Conservation (phyloP, 345 rosid species). For the Aquilaria yunnanensis region DNA sequence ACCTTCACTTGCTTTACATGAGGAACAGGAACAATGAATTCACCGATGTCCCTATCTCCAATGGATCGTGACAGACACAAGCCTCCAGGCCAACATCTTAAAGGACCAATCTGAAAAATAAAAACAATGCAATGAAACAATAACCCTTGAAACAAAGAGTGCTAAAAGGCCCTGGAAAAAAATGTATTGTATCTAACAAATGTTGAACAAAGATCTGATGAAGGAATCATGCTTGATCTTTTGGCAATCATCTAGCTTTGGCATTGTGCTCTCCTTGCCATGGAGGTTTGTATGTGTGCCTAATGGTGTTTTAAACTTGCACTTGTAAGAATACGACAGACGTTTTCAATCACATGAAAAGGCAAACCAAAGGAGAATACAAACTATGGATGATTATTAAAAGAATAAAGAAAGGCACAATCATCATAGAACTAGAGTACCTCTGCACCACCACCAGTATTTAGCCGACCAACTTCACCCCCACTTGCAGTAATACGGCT, state of each 20-base stretch:
- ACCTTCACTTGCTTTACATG: conserved; percentile 99
- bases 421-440: conserved; percentile 33
- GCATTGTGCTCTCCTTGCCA: too few species aligned
- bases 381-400: neutral
- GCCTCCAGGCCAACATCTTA: conserved; percentile 99
- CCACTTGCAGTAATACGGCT: conserved; percentile 91
- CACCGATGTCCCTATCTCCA: conserved; percentile 96
- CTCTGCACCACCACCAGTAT: conserved; percentile 98
- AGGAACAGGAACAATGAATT: conserved; percentile 97
- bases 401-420: conserved; percentile 6
- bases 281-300: too few species aligned
- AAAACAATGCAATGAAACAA: conserved; percentile 15
- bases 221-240: too few species aligned
- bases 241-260: too few species aligned
- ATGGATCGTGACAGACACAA: conserved; percentile 98
- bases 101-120: conserved; percentile 82
- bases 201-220: too few species aligned
- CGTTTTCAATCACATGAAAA: neutral
- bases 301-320: too few species aligned
- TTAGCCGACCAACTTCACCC: conserved; percentile 98
- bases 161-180: too few species aligned
- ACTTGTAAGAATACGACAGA: too few species aligned
- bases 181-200: too few species aligned
- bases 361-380: neutral
- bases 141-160: conserved; percentile 8